phyloP scores from a whole-genome alignment of 1,284 basidiomycete species.

The Moniliella sp. region DNA sequence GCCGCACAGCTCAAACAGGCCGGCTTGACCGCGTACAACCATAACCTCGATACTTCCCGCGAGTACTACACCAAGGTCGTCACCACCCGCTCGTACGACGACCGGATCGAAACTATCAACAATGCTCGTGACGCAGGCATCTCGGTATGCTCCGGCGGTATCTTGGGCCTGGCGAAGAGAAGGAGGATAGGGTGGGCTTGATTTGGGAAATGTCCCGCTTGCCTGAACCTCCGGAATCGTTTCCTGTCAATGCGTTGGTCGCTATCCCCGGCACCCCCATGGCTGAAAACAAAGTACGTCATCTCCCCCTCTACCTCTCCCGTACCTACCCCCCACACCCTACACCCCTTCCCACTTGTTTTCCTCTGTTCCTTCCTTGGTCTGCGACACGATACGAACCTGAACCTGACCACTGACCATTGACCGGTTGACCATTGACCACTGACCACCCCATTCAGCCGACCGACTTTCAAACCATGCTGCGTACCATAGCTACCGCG shows the following conservation, averaged over 20 bases:
- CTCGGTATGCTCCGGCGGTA: slow-evolving; percentile 88
- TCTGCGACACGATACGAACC: background rate
- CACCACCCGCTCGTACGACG: slow-evolving; percentile 81
- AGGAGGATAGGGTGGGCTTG: slow-evolving; percentile 70
- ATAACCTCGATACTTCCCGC: slow-evolving; percentile 90
- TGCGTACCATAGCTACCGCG: slow-evolving; percentile 83
- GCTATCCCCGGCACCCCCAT: slow-evolving; percentile 44
- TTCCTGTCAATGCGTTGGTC: slow-evolving; percentile 83
- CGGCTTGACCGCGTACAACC: slow-evolving; percentile 89
- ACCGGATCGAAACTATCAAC: slow-evolving; percentile 65
- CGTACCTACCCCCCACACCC: background rate
- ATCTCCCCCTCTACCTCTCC: background rate
- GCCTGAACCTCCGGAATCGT: slow-evolving; percentile 85
- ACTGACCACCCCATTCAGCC: slow-evolving; percentile 5
- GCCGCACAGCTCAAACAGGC: slow-evolving; percentile 68
- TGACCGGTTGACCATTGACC: background rate
- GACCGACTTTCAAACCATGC: slow-evolving; percentile 50
- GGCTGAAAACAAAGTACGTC: slow-evolving; percentile 39
- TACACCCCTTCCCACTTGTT: background rate
- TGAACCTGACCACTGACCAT: no score
- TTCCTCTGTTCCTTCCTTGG: background rate
- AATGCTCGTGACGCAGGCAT: slow-evolving; percentile 85
- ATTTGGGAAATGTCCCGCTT: slow-evolving; percentile 78
- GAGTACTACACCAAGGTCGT: slow-evolving; percentile 93
- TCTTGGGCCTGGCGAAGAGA: slow-evolving; percentile 74